Base-by-base conservation (phyloP, 2,329 filamentous ascomycete genomes). In the Cercospora janseana region DNA sequence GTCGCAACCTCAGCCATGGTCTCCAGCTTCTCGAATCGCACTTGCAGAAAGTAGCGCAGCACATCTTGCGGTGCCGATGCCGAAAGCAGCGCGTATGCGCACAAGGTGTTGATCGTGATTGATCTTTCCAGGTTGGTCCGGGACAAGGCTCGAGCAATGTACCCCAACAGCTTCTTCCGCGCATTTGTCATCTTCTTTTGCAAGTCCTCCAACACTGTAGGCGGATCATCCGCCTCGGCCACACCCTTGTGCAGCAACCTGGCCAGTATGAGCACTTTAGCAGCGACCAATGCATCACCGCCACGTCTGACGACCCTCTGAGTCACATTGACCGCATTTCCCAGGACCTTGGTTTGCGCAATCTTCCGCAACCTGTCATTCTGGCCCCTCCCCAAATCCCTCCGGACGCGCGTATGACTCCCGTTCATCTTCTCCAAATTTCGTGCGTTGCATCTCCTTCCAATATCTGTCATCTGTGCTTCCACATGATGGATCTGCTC, bases 11-110 rank as follows among this genome's bases (percentile, higher is more conserved):
- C 79, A 41, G 92, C 77, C 8, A 81, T 78, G 29, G 78, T 70
- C 0, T 79, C 75, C 62, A 95, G 83, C 23, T 83, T 83, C 50
- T 86, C 80, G 31, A 80, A 78, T 35, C 92, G 79, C 6, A 90
- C 79, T 44, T 83, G 78, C 42, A 94, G 77, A 61, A 96, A 92
- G 69, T 93, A 84, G 6, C 81, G 76, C 46, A 96, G 70, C 0
- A 88, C 86, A 65, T 95, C 90, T 50, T 80, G 83, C 0, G 88
- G 83, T 0, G 89, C 87, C 0, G 86, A 89, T 62, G 82, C 94
- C 3, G 86, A 90, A 1, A 84, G 82, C 43, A 97, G 75, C 54
- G 88, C 90, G 66, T 90, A 91, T 0, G 91, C 90, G 49, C 84
- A 87, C 58, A 96, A 76, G 0, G 85, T 83, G 60, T 88, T 85